These are phyloP conservation scores for Rhynchosporium agropyri DNA, from an alignment of 2,329 filamentous ascomycete species.

Conservation along the genomic window DNA sequence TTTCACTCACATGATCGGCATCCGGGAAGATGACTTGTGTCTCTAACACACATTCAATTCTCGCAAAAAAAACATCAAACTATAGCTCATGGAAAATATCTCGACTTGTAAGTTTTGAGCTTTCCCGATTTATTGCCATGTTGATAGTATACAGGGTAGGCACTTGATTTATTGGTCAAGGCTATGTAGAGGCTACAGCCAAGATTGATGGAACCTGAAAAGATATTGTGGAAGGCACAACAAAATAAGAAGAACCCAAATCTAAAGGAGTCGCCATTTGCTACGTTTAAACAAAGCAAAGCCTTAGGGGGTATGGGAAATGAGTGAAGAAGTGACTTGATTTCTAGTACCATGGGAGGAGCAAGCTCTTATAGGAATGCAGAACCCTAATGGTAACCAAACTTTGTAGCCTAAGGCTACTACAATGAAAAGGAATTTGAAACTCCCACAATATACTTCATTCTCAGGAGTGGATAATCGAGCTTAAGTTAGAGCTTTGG, in stretches of 20 bases:
- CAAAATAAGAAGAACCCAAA: no score
- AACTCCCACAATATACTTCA: not conserved
- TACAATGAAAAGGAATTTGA: not conserved
- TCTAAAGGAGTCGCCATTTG: no score
- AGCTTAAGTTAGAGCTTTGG: conserved; percentile 34
- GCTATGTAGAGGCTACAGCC: conserved; percentile 14
- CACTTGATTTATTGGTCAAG: conserved; percentile 17
- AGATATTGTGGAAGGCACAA: no score
- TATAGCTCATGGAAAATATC: conserved; percentile 16
- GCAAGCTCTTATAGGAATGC: no score
- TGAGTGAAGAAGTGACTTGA: no score
- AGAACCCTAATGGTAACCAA: no score
- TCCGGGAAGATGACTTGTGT: conserved; percentile 16
- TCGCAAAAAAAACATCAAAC: conserved; percentile 11
- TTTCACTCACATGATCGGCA: conserved; percentile 29
- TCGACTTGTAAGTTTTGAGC: conserved; percentile 20
- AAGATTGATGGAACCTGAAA: conserved; percentile 11
- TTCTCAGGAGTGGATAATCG: conserved; percentile 20
- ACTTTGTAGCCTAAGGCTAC: no score
- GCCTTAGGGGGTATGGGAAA: no score
- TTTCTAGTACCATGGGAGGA: no score
- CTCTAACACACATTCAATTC: conserved; percentile 12
- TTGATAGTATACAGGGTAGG: conserved; percentile 11
- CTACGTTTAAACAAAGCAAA: no score
- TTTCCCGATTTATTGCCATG: conserved; percentile 14